Percentiles rank a stretch among this genome's conserved stretches.
Evolutionary conservation across 1,284 basidiomycete genomes (phyloP).

Genomic region (Pholiota adiposa): DNA sequence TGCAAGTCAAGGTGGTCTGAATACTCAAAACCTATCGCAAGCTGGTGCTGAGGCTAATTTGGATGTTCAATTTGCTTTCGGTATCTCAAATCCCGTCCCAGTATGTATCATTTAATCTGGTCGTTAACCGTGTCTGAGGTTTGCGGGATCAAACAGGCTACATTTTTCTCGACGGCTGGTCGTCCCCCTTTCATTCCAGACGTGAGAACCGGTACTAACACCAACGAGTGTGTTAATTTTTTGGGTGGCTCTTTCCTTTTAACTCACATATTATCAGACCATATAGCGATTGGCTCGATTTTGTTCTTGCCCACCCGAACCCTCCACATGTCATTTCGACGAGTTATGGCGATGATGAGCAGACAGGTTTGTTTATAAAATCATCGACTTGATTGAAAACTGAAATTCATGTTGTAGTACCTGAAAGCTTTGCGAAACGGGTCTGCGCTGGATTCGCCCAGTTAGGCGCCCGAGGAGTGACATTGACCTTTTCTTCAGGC

Average conservation of each 20-base stretch:
- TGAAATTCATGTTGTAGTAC: slow-evolving; percentile 44
- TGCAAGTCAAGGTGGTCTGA: slow-evolving; percentile 50
- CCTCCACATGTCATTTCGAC: slow-evolving; percentile 65
- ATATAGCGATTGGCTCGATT: slow-evolving; percentile 60
- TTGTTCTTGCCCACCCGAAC: slow-evolving; percentile 43
- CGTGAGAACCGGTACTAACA: slow-evolving; percentile 39
- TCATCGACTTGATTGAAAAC: background rate
- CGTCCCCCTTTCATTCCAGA: slow-evolving; percentile 64
- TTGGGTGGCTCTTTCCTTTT: background rate
- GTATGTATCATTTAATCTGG: slow-evolving; percentile 20
- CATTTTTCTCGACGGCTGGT: slow-evolving; percentile 66
- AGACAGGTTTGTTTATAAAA: slow-evolving; percentile 49
- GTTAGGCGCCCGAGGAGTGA: slow-evolving; percentile 65
- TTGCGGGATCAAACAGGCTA: slow-evolving; percentile 36
- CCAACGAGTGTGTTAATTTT: slow-evolving; percentile 50
- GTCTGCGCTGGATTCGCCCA: slow-evolving; percentile 70
- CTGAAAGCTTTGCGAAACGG: slow-evolving; percentile 59
- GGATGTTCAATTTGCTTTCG: slow-evolving; percentile 70
- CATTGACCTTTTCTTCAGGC: slow-evolving; percentile 55
- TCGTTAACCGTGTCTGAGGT: background rate
- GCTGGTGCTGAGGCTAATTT: slow-evolving; percentile 75
- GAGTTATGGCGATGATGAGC: slow-evolving; percentile 71
- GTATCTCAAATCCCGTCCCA: slow-evolving; percentile 54
- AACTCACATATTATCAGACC: slow-evolving; percentile 15
- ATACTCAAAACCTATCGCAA: slow-evolving; percentile 56